Evolutionary conservation across 495 filamentous ascomycete genomes (phyloP), one percentile per base, ranked within the genome.

Genomic region (Viridothelium virens): DNA sequence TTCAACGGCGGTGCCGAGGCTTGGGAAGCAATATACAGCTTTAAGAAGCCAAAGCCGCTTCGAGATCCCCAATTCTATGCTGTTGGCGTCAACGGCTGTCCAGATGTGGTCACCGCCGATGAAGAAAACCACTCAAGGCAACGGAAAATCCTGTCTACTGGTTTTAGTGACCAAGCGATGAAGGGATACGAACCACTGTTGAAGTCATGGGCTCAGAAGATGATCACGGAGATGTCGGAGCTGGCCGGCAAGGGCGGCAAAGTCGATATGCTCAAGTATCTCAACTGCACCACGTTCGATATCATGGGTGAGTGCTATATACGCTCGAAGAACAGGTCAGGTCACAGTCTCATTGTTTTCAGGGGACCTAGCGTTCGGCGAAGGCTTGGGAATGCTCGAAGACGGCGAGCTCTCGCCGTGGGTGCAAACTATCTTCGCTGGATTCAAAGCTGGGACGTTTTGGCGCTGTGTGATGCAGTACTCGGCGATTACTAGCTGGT

Each of bases 131-230:
- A 71, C 62, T 41, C 65, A 36, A 62, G 67, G 41, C 65, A 66
- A 37, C 47, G 71, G n/a, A 64, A 67, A 34, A 65, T 68, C 61
- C 37, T 73, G 7, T 62, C 65, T 2, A 63, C 67, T 37, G 68
- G 63, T 47, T 73, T 73, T 47, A 64, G 53, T 3, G 62, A 63
- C 12, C 41, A 56, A 37, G 70, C 71, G 12, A 39, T 73, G 7
- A 66, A 62, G 39, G 70, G 66, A n/a, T 66, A 71, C 37, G 71
- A 73, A 48, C 65, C 65, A 14, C 48, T 70, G 47, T n/a, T 72
- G 34, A 65, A 67, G 56, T 10, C 18, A 16, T 66, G 63, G 61
- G 44, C 50, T n/a, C 50, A 56, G 34, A 62, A 63, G 68, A 10
- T 72, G 44, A 62, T n/a, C 48, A 39, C n/a, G 12, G 56, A 65